These are phyloP conservation scores for Clitopilus hobsonii DNA, from an alignment of 768 basidiomycete species.

Conservation along the genomic window DNA sequence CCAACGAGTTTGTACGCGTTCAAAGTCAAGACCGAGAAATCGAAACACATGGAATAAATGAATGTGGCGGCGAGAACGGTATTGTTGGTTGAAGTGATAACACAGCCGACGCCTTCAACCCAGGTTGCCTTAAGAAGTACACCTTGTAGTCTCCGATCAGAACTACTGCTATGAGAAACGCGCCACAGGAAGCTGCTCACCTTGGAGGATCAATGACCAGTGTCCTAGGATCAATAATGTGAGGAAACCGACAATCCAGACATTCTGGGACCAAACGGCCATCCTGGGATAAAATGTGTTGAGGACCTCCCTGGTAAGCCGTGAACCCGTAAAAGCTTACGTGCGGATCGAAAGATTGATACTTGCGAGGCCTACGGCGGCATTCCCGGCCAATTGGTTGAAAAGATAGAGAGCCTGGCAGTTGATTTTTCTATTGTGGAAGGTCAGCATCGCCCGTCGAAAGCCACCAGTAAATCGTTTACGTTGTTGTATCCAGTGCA, in stretches of 20 bases:
- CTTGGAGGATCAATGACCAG: slow-evolving; percentile 68
- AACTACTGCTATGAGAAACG: not conserved
- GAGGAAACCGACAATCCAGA: slow-evolving; percentile 45
- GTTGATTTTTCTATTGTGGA: slow-evolving; percentile 39
- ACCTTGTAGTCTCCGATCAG: slow-evolving; percentile 27
- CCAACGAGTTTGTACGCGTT: slow-evolving; percentile 55
- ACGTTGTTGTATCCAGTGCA: slow-evolving; percentile 46
- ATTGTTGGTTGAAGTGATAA: slow-evolving; percentile 57
- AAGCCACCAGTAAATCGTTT: slow-evolving; percentile 8
- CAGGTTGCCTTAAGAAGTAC: slow-evolving; percentile 56
- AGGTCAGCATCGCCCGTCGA: not conserved
- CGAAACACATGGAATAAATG: slow-evolving; percentile 76
- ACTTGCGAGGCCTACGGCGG: slow-evolving; percentile 53
- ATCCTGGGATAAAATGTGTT: slow-evolving; percentile 24
- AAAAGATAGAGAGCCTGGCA: slow-evolving; percentile 64
- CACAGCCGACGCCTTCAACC: slow-evolving; percentile 42
- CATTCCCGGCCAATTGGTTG: slow-evolving; percentile 45
- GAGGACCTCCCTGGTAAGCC: not conserved
- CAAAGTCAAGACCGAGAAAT: slow-evolving; percentile 54
- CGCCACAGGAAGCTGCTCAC: slow-evolving; percentile 20
- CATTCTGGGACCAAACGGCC: slow-evolving; percentile 62
- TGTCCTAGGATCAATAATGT: slow-evolving; percentile 60
- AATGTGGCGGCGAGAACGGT: slow-evolving; percentile 63
- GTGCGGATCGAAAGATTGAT: slow-evolving; percentile 58
- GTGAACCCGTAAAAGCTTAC: slow-evolving; percentile 32